Conservation (phyloP, 192 early-diverging fungal species). For the Backusella tarrabulga region DNA sequence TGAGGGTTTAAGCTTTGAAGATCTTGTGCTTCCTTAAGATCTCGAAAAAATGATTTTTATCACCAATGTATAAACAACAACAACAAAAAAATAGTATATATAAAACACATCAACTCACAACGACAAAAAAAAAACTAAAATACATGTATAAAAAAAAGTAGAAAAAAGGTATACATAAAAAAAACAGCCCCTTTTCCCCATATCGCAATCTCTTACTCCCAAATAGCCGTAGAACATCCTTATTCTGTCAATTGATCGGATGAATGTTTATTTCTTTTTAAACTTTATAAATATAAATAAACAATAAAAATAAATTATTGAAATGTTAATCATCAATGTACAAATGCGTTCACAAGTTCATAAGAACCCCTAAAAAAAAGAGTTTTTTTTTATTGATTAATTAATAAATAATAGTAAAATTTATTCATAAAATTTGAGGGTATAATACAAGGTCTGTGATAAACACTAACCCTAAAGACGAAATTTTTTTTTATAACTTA, state of each 20-base stretch:
- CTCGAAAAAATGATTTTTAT: neutral
- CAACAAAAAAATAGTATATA: neutral
- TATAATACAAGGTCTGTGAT: neutral
- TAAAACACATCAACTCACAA: neutral
- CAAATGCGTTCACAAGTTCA: too few species aligned
- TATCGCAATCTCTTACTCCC: too few species aligned
- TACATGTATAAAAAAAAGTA: too few species aligned
- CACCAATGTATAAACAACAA: neutral
- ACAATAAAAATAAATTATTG: neutral
- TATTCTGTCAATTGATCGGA: neutral
- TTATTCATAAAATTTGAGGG: neutral
- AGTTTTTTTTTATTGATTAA: neutral
- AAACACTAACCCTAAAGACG: neutral
- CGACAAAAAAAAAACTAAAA: too few species aligned
- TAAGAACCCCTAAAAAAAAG: neutral
- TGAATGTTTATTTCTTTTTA: neutral
- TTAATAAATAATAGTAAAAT: too few species aligned
- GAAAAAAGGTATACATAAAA: too few species aligned
- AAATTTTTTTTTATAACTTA: constrained; percentile 2
- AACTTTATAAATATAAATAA: neutral
- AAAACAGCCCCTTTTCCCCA: too few species aligned
- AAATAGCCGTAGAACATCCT: neutral
- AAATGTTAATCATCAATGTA: neutral
- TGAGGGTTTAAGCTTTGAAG: constrained; percentile 6
- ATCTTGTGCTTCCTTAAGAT: constrained; percentile 2